Conservation (phyloP, 371 early-diverging fungal species). For the Apophysomyces sp. region DNA sequence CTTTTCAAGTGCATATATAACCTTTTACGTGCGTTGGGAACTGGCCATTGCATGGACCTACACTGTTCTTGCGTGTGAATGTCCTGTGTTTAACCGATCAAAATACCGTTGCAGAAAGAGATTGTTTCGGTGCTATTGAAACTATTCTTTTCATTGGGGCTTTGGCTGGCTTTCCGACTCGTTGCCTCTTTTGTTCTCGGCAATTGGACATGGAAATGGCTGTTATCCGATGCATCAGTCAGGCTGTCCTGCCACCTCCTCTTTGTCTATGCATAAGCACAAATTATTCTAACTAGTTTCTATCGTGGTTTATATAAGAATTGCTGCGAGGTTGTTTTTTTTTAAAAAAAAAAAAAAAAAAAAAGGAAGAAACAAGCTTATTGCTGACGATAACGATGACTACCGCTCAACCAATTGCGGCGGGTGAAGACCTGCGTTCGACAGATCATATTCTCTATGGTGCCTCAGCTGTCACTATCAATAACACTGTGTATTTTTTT, state of each 20-base stretch:
- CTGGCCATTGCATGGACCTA: neutral
- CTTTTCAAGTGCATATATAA: too few species aligned
- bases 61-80: neutral
- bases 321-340: too few species aligned
- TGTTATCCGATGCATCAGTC: neutral
- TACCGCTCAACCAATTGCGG: neutral
- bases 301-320: neutral
- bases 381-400: neutral
- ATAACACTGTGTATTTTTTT: slow-evolving; percentile 26
- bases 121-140: too few species aligned
- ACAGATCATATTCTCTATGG: slow-evolving; percentile 33
- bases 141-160: too few species aligned
- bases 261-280: neutral
- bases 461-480: slow-evolving; percentile 16
- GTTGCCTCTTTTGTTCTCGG: neutral
- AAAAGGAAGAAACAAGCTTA: too few species aligned
- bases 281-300: neutral
- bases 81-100: neutral
- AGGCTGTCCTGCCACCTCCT: neutral
- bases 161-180: too few species aligned
- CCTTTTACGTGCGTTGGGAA: too few species aligned
- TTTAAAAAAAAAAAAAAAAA: too few species aligned
- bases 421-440: slow-evolving; percentile 30
- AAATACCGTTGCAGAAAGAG: neutral
- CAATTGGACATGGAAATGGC: neutral